These are phyloP conservation scores for Thymus quinquecostatus DNA, from an alignment of 257 asterid species.

Conservation along the genomic window DNA sequence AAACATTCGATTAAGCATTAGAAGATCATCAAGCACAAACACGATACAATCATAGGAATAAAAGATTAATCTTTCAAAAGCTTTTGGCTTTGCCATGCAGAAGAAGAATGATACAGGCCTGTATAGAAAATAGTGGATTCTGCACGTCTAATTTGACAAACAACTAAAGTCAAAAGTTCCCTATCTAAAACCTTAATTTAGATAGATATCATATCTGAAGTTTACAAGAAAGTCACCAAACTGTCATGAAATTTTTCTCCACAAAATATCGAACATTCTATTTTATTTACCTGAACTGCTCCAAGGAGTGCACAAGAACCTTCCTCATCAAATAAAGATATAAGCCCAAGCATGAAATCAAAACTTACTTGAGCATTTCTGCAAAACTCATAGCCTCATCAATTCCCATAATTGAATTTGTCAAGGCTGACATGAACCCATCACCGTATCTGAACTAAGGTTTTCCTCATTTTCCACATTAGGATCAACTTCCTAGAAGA, in stretches of 20 bases:
- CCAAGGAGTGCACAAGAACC: constrained; percentile 4
- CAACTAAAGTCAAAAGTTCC: constrained; percentile 3
- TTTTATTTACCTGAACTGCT: constrained; percentile 17
- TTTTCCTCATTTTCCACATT: constrained; percentile 56
- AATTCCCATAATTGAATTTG: constrained; percentile 92
- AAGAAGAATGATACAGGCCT: too few species aligned
- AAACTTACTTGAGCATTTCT: constrained; percentile 87
- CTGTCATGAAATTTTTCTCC: background rate
- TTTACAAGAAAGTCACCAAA: background rate
- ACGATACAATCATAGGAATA: background rate
- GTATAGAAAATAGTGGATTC: background rate
- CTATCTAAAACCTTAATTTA: background rate
- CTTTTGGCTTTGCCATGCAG: background rate
- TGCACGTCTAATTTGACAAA: background rate
- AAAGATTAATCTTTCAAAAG: background rate
- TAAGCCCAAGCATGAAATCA: constrained; percentile 14
- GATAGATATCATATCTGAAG: background rate
- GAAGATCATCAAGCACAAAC: constrained; percentile 3
- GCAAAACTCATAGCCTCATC: constrained; percentile 99
- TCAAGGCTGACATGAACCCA: constrained; percentile 78
- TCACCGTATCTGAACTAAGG: constrained; percentile 53
- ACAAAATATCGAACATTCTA: background rate
- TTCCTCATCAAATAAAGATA: background rate
- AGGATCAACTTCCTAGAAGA: constrained; percentile 91
- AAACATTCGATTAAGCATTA: background rate